Evolutionary conservation across 2,329 filamentous ascomycete species (phyloP).

Genomic region (Ophiocordyceps camponoti-saundersi): DNA sequence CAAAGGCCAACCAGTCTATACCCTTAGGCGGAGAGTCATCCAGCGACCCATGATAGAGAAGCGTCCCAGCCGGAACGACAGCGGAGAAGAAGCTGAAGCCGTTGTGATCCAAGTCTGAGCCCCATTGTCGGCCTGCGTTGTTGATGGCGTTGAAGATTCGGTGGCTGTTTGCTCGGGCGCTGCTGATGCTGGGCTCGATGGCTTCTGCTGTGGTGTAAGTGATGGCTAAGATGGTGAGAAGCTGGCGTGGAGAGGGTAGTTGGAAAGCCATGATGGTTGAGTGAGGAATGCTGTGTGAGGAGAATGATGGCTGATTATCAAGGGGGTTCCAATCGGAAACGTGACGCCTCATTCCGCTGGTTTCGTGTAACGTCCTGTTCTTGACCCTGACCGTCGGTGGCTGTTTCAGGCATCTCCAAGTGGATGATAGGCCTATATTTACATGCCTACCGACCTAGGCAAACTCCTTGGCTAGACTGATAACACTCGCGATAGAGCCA

Average conservation of each 20-base stretch:
- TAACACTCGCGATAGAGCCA: neutral
- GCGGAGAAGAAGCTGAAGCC: slow-evolving; percentile 57
- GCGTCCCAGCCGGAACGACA: slow-evolving; percentile 43
- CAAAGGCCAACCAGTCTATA: slow-evolving; percentile 60
- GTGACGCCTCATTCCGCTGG: too few relatives aligned
- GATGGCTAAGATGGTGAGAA: neutral
- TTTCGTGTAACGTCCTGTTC: neutral
- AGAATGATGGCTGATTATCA: too few relatives aligned
- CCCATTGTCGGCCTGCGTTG: slow-evolving; percentile 58
- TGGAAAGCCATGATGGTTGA: neutral
- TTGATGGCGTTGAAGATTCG: slow-evolving; percentile 59
- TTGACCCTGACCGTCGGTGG: neutral
- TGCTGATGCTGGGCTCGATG: slow-evolving; percentile 18
- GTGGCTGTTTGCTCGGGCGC: slow-evolving; percentile 34
- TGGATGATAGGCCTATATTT: too few relatives aligned
- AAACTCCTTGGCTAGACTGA: neutral
- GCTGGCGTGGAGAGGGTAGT: neutral
- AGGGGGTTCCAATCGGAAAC: too few relatives aligned
- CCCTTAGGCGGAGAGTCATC: slow-evolving; percentile 26
- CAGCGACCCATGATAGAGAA: slow-evolving; percentile 49
- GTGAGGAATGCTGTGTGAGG: too few relatives aligned
- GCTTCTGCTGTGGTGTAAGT: neutral
- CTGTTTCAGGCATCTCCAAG: neutral
- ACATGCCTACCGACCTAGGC: too few relatives aligned
- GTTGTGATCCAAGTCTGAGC: slow-evolving; percentile 56